Percentiles rank a stretch among this genome's conserved stretches.
Conservation (phyloP, 768 basidiomycete species). For the Trametes coccinea region DNA sequence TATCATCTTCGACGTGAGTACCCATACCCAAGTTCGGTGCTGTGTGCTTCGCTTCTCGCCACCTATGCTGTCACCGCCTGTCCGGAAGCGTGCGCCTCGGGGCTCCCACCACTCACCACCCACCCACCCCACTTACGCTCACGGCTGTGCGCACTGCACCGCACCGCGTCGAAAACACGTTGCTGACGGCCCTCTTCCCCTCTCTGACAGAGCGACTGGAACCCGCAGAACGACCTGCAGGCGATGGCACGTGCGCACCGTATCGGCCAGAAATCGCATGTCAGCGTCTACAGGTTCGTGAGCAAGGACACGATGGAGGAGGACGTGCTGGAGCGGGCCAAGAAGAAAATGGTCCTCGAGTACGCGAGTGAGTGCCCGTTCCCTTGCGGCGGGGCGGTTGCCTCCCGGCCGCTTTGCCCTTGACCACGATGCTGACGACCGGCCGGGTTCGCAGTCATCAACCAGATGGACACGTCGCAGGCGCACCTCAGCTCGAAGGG, state of each 20-base stretch:
- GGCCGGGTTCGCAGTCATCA: slow-evolving; percentile 70
- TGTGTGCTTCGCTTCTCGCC: neutral
- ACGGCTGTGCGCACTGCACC: slow-evolving; percentile 10
- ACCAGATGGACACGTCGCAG: slow-evolving; percentile 99
- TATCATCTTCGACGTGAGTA: slow-evolving; percentile 93
- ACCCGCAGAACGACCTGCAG: slow-evolving; percentile 97
- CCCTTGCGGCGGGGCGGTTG: neutral
- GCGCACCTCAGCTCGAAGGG: slow-evolving; percentile 89
- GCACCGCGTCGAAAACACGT: slow-evolving; percentile 19
- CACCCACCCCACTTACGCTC: neutral
- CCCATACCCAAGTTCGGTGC: neutral
- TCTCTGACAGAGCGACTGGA: slow-evolving; percentile 86
- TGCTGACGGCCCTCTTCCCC: slow-evolving; percentile 24
- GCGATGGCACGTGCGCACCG: slow-evolving; percentile 99
- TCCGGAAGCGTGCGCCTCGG: slow-evolving; percentile 17
- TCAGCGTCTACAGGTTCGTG: slow-evolving; percentile 97
- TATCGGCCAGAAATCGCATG: slow-evolving; percentile 98
- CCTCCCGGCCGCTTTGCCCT: neutral
- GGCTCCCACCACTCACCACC: slow-evolving; percentile 2
- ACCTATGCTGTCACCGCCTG: slow-evolving; percentile 14
- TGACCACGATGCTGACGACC: slow-evolving; percentile 9
- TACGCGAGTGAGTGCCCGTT: slow-evolving; percentile 83
- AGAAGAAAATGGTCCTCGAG: slow-evolving; percentile 99
- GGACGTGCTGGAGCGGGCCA: slow-evolving; percentile 95
- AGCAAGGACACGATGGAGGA: slow-evolving; percentile 99